Evolutionary conservation across 2,329 filamentous ascomycete genomes (phyloP).

Genomic region (Phoma herbarum): DNA sequence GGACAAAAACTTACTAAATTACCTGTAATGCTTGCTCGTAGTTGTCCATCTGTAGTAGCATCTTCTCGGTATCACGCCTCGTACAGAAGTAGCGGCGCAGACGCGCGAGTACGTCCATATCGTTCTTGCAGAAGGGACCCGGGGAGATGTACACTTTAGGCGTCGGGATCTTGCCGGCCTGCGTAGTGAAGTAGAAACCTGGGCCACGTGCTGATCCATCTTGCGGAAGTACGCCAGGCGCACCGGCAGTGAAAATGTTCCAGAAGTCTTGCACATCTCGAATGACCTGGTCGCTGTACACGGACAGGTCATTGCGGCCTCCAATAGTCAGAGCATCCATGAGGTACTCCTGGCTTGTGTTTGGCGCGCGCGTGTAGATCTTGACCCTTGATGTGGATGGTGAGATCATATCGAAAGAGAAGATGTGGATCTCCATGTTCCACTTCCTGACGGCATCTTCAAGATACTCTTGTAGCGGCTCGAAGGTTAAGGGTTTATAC

Average conservation of each 20-base stretch:
- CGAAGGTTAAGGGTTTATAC: neutral
- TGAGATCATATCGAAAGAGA: constrained; percentile 24
- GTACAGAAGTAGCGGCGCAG: constrained; percentile 19
- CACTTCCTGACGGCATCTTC: constrained; percentile 1
- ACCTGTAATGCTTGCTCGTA: constrained; percentile 17
- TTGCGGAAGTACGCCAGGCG: constrained; percentile 13
- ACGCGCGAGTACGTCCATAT: constrained; percentile 15
- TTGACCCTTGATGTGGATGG: constrained; percentile 22
- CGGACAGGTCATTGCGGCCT: constrained; percentile 17
- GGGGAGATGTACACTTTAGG: constrained; percentile 23
- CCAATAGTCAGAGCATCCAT: constrained; percentile 25
- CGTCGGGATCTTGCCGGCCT: constrained; percentile 21
- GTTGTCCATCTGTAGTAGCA: constrained; percentile 21
- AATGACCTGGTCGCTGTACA: constrained; percentile 24
- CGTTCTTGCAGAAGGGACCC: constrained; percentile 20
- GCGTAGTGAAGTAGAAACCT: constrained; percentile 24
- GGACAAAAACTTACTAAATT: constrained; percentile 8
- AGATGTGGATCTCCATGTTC: constrained; percentile 21
- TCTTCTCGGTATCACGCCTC: constrained; percentile 12
- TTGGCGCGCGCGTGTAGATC: constrained; percentile 23
- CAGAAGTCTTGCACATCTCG: constrained; percentile 23
- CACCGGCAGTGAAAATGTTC: constrained; percentile 22
- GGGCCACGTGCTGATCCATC: constrained; percentile 17
- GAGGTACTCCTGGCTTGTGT: constrained; percentile 21
- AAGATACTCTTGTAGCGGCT: constrained; percentile 3